Conservation (phyloP, 1,284 basidiomycete genomes). For the Marasmius fiardii region DNA sequence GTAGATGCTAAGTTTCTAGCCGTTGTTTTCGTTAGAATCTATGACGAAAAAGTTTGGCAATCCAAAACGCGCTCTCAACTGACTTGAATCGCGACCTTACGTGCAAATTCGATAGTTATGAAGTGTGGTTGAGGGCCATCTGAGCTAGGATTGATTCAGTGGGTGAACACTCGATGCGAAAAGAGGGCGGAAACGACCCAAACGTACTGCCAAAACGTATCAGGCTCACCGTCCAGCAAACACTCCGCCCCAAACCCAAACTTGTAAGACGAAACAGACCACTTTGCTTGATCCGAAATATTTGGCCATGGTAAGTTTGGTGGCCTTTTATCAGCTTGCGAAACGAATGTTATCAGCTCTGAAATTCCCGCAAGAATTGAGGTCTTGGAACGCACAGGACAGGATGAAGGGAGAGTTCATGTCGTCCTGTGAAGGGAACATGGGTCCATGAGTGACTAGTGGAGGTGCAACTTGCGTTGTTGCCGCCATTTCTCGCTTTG, state of each 20-base stretch:
- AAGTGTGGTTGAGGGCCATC: conserved; percentile 98
- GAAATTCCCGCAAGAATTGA: not conserved
- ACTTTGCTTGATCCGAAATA: conserved; percentile 82
- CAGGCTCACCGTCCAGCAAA: conserved; percentile 83
- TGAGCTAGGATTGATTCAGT: conserved; percentile 56
- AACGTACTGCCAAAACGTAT: conserved; percentile 97
- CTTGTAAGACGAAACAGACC: conserved; percentile 98
- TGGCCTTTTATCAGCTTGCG: conserved; percentile 31
- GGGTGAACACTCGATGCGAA: not conserved
- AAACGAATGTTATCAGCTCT: not conserved
- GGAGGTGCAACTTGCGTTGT: conserved; percentile 2
- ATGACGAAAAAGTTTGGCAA: not conserved
- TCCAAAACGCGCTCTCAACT: conserved; percentile 15
- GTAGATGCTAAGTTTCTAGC: conserved; percentile 89
- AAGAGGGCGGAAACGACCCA: too few species aligned
- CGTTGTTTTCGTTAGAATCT: not conserved
- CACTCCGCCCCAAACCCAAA: conserved; percentile 96
- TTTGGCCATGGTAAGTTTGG: conserved; percentile 69
- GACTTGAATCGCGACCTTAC: conserved; percentile 88
- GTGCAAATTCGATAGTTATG: conserved; percentile 91
- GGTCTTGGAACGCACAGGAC: conserved; percentile 4
- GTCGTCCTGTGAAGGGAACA: conserved; percentile 11
- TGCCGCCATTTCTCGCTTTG: not conserved
- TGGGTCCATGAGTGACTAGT: conserved; percentile 4
- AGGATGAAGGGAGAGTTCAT: conserved; percentile 16